These are phyloP conservation scores for Silene noctiflora DNA, from an alignment of 179 eudicot species.

Conservation along the genomic window DNA sequence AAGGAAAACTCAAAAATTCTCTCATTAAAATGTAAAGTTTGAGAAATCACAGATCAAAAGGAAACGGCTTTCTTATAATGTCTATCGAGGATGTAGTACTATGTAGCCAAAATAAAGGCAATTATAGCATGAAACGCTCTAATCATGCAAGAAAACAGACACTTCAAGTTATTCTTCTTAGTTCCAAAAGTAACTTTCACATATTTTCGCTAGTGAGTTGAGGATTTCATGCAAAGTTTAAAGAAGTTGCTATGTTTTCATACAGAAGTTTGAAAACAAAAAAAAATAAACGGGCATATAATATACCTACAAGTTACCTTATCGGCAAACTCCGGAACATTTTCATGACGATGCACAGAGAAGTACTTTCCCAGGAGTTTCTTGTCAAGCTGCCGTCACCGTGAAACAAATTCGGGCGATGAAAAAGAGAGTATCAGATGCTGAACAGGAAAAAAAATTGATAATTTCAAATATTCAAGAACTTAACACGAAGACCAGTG, in stretches of 20 bases:
- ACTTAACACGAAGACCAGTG: background rate
- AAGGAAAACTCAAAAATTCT: no score
- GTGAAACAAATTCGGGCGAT: background rate
- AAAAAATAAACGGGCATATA: background rate
- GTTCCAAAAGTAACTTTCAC: no score
- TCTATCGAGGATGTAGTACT: no score
- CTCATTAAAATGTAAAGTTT: background rate
- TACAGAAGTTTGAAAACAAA: background rate
- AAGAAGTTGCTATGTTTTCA: no score
- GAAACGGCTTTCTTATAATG: no score
- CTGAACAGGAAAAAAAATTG: background rate
- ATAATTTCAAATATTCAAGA: background rate
- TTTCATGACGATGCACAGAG: constrained; percentile 55
- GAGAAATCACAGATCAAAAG: no score
- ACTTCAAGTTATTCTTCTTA: background rate
- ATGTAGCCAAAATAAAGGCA: no score
- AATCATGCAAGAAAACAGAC: background rate
- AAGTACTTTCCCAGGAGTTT: constrained; percentile 68
- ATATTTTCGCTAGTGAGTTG: no score
- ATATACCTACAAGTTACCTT: constrained; percentile 47
- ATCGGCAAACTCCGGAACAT: constrained; percentile 84
- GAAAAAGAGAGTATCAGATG: background rate
- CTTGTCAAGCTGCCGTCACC: constrained; percentile 60
- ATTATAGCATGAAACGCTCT: no score
- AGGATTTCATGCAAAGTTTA: no score